Evolutionary conservation across 768 basidiomycete genomes (phyloP).

Genomic region (Pholiota conissans): DNA sequence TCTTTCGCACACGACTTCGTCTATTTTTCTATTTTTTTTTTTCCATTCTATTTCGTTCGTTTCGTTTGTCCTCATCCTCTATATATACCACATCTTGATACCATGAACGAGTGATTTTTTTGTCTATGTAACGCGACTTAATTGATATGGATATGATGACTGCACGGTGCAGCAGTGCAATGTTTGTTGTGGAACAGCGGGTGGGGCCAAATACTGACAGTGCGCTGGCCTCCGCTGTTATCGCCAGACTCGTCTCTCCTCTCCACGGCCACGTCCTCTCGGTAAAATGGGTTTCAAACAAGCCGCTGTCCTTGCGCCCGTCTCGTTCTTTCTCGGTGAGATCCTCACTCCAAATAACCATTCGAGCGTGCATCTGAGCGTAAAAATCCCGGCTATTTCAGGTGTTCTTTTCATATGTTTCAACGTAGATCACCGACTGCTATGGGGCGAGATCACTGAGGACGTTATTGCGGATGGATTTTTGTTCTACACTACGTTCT

Average conservation of each 20-base stretch:
- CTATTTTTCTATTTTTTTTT: constrained; percentile 1
- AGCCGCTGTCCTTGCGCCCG: constrained; percentile 83
- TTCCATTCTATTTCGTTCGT: constrained; percentile 9
- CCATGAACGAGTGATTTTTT: constrained; percentile 22
- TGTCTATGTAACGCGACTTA: constrained; percentile 14
- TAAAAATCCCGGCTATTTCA: constrained; percentile 23
- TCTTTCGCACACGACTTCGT: constrained; percentile 7
- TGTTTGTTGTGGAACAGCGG: constrained; percentile 8
- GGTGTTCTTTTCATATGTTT: constrained; percentile 84
- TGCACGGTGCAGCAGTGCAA: not conserved
- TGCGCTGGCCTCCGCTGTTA: not conserved
- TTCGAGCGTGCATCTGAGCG: not conserved
- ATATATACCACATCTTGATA: constrained; percentile 41
- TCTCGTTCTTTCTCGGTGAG: constrained; percentile 86
- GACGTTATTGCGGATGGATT: constrained; percentile 74
- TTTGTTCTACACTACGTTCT: constrained; percentile 91
- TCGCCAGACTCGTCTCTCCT: not conserved
- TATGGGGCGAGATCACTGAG: constrained; percentile 69
- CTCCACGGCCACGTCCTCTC: constrained; percentile 2
- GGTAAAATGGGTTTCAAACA: constrained; percentile 81
- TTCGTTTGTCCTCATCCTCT: constrained; percentile 10
- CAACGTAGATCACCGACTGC: constrained; percentile 83
- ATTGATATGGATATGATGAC: constrained; percentile 2
- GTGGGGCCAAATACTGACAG: not conserved
- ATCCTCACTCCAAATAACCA: not conserved